These are phyloP conservation scores for Coemansia sp. DNA, from an alignment of 192 early-diverging fungal species.

Conservation along the genomic window DNA sequence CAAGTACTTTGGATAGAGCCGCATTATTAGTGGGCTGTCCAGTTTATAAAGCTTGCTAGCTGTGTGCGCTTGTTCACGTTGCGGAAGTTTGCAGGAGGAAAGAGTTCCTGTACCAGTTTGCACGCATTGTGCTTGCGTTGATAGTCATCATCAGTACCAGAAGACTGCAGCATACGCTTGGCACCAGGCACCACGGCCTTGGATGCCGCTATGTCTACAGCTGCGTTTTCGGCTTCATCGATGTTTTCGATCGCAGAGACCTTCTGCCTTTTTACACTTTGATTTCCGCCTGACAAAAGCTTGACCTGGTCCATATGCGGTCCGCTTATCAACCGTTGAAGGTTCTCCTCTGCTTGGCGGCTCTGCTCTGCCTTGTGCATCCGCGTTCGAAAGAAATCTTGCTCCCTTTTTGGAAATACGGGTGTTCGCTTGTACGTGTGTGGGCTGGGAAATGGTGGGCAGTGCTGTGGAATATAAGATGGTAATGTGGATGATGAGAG, in stretches of 20 bases:
- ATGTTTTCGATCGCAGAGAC: neutral
- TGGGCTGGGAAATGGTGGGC: conserved; percentile 47
- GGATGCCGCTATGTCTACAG: neutral
- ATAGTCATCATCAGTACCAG: neutral
- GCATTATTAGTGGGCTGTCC: neutral
- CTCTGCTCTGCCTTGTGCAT: conserved; percentile 56
- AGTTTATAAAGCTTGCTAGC: conserved; percentile 31
- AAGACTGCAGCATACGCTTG: neutral
- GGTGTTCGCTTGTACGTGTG: conserved; percentile 52
- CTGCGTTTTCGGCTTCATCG: neutral
- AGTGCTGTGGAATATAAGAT: conserved; percentile 39
- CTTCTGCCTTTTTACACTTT: neutral
- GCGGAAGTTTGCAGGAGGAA: conserved; percentile 49
- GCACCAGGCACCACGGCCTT: neutral
- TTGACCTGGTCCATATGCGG: conserved; percentile 13
- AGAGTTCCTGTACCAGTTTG: conserved; percentile 31
- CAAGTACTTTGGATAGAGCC: neutral
- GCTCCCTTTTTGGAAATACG: conserved; percentile 47
- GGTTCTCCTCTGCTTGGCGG: conserved; percentile 52
- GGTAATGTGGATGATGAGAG: conserved; percentile 26
- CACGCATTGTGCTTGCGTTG: conserved; percentile 22
- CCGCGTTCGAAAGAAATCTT: conserved; percentile 53
- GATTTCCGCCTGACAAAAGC: neutral
- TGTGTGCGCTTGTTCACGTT: conserved; percentile 42
- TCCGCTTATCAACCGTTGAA: conserved; percentile 49